Conservation (phyloP, 345 rosid genomes). For the Syzygium grande region DNA sequence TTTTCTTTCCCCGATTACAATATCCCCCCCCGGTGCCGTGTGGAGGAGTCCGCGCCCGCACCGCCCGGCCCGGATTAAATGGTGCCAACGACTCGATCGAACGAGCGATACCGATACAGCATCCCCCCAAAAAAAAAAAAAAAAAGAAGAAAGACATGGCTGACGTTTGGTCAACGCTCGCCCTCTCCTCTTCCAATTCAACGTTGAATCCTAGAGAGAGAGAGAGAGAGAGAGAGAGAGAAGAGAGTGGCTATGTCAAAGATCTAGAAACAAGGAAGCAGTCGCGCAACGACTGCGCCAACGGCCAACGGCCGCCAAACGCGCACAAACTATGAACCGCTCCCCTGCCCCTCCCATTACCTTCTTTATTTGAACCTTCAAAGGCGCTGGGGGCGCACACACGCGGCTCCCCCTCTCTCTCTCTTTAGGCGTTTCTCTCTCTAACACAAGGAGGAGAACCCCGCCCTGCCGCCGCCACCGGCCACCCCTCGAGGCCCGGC, state of each 20-base stretch:
- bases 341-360: not conserved
- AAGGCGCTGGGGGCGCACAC: not conserved
- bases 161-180: not conserved
- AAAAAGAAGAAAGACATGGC: not conserved
- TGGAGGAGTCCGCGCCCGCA: not conserved
- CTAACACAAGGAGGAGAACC: not conserved
- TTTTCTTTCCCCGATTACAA: too few relatives aligned
- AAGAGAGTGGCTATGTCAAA: not conserved
- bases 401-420: not conserved
- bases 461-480: not conserved
- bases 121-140: rapidly evolving
- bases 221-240: not conserved
- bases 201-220: not conserved
- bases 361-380: not conserved
- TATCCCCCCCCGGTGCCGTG: not conserved
- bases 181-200: not conserved
- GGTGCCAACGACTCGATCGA: not conserved
- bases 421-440: not conserved
- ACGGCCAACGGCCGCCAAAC: not conserved
- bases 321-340: not conserved
- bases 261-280: not conserved
- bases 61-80: too few relatives aligned
- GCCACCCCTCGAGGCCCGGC: not conserved
- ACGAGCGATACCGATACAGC: not conserved
- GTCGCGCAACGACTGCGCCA: not conserved